phyloP scores from a whole-genome alignment of 768 basidiomycete species.

The Tubosaeta sp. region DNA sequence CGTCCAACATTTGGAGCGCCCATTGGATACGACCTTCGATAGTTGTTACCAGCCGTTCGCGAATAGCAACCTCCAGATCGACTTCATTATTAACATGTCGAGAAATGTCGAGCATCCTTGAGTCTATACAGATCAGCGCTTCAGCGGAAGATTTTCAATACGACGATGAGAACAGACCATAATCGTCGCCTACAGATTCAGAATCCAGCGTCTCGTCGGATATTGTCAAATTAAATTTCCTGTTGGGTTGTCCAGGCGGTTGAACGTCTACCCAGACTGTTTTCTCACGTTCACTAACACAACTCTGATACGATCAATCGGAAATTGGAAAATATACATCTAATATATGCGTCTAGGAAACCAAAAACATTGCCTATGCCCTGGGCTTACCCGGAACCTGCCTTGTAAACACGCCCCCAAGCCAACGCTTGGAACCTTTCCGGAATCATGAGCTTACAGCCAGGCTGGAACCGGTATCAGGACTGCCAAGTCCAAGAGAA shows the following conservation, averaged over 20 bases:
- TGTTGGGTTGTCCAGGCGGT: constrained; percentile 10
- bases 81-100: constrained; percentile 35
- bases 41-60: constrained; percentile 38
- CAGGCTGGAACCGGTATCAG: too few species aligned
- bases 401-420: constrained; percentile 56
- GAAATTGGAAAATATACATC: background rate
- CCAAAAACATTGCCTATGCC: background rate
- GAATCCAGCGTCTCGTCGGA: constrained; percentile 10
- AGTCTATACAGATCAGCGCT: constrained; percentile 6
- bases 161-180: constrained; percentile 12
- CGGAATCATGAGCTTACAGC: background rate
- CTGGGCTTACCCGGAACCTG: constrained; percentile 29
- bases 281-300: background rate
- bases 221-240: constrained; percentile 3
- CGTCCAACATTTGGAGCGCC: constrained; percentile 39
- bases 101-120: constrained; percentile 10
- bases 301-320: too few species aligned
- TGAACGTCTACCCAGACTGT: constrained; percentile 8
- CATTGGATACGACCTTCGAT: constrained; percentile 44
- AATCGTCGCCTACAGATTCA: constrained; percentile 8
- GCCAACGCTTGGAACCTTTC: constrained; percentile 45
- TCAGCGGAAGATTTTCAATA: background rate
- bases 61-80: constrained; percentile 40
- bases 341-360: background rate
- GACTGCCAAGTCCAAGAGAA: too few species aligned